Base-by-base conservation (phyloP, 208 protist genomes). In the Crithidia acanthocephali region DNA sequence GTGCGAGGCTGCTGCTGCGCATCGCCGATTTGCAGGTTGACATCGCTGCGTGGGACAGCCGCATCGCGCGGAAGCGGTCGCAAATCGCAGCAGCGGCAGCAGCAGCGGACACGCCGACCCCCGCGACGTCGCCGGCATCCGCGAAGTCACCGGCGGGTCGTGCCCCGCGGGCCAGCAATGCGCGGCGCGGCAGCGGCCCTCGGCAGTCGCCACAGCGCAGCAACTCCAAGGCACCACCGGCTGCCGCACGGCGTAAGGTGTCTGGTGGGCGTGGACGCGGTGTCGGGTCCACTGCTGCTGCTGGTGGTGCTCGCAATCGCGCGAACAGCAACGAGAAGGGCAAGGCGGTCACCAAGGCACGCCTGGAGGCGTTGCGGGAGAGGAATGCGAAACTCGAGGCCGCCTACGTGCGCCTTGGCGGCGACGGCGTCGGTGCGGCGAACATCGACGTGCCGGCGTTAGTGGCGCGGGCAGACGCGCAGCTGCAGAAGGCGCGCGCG, bases 401-500 rank as follows among this genome's bases (percentile, higher is more conserved):
- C 42, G 73, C 74, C 13, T 80, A 68, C 57, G 79, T 58, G 18
- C 68, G 60, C 27, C 85, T 74, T 22, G 75, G 61, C 40, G 80
- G 63, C 63, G 80, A 76, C 7, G 50, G 22, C n/a, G 42, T 0
- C 16, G 57, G 16, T 8, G 65, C 37, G n/a, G 68, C 50, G 25
- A 33, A 40, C 30, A 74, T 78, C 63, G 79, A 55, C 59, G 76
- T 79, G 32, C 64, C 58, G 32, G 76, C 73, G 18, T 70, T 91
- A 3, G 63, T 93, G 18, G 47, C 61, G 15, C 83, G 83, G 18
- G 81, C 80, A 16, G 74, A 86, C 23, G 74, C 73, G 40, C 81
- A 91, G 57, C 74, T 93, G 28, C 60, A 77, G n/a, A 44, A 77
- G 56, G 82, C 68, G 10, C 67, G 78, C 56, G 61, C 65, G 18